A percentile compares a stretch with the other conserved stretches of the same genome.
phyloP scores from a whole-genome alignment of 805 yeast genomes.

The Starmerella davenportii region DNA sequence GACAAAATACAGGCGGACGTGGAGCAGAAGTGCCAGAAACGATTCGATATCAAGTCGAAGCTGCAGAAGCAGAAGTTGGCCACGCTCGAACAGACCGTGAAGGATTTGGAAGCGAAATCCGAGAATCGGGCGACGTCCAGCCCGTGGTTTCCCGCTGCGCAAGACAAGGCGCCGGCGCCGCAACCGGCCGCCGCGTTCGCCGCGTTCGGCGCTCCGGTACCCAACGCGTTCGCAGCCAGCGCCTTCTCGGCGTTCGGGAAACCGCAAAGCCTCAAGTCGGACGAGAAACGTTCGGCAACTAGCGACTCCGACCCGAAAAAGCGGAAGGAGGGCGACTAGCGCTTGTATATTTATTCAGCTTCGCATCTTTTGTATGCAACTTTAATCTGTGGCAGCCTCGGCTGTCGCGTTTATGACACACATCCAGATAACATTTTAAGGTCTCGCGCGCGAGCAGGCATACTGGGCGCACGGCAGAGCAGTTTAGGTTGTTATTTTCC shows the following conservation, averaged over 20 bases:
- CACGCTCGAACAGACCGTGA: conserved; percentile 29
- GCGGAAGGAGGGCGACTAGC: conserved; percentile 5
- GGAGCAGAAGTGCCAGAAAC: conserved; percentile 7
- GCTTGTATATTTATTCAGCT: not conserved
- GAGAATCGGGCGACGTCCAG: not conserved
- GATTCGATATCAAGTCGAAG: conserved; percentile 20
- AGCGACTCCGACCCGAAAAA: conserved; percentile 10
- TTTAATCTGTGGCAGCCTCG: too few species aligned
- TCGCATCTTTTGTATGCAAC: too few species aligned
- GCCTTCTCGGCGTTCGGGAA: not conserved
- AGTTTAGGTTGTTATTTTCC: too few species aligned
- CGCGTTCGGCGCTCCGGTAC: not conserved
- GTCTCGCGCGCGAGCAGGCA: too few species aligned
- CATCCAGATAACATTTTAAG: too few species aligned
- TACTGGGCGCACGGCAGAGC: too few species aligned
- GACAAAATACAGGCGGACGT: conserved; percentile 9
- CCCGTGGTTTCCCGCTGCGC: not conserved
- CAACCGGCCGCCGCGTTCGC: not conserved
- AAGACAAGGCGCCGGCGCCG: not conserved
- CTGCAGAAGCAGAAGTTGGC: conserved; percentile 39
- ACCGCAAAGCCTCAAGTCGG: too few species aligned
- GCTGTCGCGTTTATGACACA: too few species aligned
- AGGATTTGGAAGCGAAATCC: conserved; percentile 9
- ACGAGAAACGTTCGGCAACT: not conserved
- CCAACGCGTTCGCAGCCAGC: not conserved